Evolutionary conservation across 208 protist genomes (phyloP), one percentile per base, ranked within the genome.

Genomic region (Leishmania tarentolae): DNA sequence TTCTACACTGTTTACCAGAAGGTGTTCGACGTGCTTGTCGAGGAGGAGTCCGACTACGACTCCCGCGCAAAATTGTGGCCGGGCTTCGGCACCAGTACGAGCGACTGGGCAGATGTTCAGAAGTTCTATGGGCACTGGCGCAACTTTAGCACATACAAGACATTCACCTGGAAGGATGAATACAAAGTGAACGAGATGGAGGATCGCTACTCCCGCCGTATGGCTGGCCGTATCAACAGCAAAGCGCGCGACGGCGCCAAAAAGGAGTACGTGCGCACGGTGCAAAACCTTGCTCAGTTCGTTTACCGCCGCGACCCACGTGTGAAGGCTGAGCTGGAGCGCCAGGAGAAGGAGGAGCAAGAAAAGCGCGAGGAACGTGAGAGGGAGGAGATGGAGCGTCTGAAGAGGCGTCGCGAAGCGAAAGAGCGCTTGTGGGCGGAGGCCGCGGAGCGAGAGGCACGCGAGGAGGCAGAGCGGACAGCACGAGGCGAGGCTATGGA

Each of bases 121-220:
- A 83, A 84, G 61, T 98, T 98, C 79, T 98, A 98, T 82, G 84
- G 75, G 9, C 85, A 94, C 71, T 98, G 95, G 93, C 91, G 88
- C n/a, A 96, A 93, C 87, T 97, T 97, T 84, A 95, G 88, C 84
- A 92, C 95, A 0, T 83, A 90, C 79, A 95, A 95, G 75, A 94
- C 82, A 9, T 98, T 98, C 88, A 90, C 91, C 37, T 98, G 93
- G 92, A 95, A 96, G 85, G 95, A 98, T 78, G 93, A 96, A 81
- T 98, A 98, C 89, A 98, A 98, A 80, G 87, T 95, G 69, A 97
- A 92, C 71, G 92, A 97, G 75, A 97, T 98, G 87, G 88, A 93
- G 78, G 95, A 98, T 81, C 93, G 95, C 63, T 94, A 94, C 78
- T 94, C 91, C 24, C 90, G 95, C n/a, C 83, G 95, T 73, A 88